These are phyloP conservation scores for Leucosporidium creatinivorum DNA, from an alignment of 768 basidiomycete species.

Conservation along the genomic window DNA sequence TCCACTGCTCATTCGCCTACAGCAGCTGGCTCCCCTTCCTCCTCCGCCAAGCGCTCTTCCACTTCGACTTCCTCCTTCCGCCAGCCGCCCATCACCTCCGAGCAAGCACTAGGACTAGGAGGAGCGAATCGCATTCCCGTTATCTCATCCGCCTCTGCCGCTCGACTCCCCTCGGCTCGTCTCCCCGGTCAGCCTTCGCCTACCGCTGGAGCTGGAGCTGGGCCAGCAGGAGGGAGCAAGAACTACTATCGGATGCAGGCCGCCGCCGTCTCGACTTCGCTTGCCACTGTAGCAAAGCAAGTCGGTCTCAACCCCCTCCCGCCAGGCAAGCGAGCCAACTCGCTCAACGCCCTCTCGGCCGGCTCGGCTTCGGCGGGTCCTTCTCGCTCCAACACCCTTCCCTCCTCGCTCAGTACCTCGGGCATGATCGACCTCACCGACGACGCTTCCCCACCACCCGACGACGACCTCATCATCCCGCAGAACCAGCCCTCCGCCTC, in stretches of 20 bases:
- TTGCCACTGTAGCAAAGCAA: not conserved
- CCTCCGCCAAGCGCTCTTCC: too few relatives aligned
- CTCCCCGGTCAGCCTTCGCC: not conserved
- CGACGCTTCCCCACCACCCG: conserved; percentile 1
- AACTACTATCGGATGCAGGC: not conserved
- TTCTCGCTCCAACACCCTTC: not conserved
- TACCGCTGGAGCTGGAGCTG: not conserved
- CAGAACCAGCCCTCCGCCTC: not conserved
- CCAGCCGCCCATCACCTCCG: too few relatives aligned
- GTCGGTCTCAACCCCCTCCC: not conserved
- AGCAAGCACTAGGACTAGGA: too few relatives aligned
- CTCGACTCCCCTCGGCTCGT: not conserved
- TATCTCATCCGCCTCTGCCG: not conserved
- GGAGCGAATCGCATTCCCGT: not conserved
- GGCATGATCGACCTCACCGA: conserved; percentile 6
- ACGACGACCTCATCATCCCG: conserved; percentile 22
- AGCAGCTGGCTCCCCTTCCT: too few relatives aligned
- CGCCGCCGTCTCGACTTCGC: not conserved
- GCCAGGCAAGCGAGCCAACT: not conserved
- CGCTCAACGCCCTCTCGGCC: not conserved
- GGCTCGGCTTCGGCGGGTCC: not conserved
- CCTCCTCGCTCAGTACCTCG: not conserved
- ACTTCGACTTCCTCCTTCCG: too few relatives aligned
- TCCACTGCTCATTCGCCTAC: too few relatives aligned
- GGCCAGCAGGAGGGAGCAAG: not conserved